phyloP scores from a whole-genome alignment of 768 basidiomycete species.

The Pisolithus orientalis region DNA sequence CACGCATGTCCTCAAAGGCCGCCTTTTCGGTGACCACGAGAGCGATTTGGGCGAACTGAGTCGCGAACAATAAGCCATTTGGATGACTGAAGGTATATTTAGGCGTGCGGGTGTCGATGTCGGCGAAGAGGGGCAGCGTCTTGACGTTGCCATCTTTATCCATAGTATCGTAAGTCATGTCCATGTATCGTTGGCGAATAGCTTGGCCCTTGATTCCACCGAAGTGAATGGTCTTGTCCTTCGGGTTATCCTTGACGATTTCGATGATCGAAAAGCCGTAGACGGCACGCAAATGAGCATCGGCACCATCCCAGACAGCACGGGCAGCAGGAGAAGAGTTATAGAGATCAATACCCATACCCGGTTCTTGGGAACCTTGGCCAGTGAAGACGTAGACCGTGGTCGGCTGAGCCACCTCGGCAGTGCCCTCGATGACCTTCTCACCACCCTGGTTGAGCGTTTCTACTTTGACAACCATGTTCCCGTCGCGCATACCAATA shows the following conservation, averaged over 20 bases:
- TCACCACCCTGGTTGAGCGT: constrained; percentile 81
- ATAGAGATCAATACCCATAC: constrained; percentile 99
- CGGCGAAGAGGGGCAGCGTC: constrained; percentile 92
- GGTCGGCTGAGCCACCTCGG: constrained; percentile 87
- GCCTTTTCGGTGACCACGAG: constrained; percentile 98
- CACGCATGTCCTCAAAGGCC: constrained; percentile 96
- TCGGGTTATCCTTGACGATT: constrained; percentile 98
- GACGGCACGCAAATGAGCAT: constrained; percentile 85
- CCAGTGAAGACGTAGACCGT: constrained; percentile 98
- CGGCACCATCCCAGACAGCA: constrained; percentile 96
- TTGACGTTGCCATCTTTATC: constrained; percentile 95
- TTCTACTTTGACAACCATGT: constrained; percentile 86
- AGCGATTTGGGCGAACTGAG: constrained; percentile 98
- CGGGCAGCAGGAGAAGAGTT: constrained; percentile 87
- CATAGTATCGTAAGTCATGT: constrained; percentile 96
- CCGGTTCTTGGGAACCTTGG: constrained; percentile 95
- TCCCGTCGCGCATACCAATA: constrained; percentile 86
- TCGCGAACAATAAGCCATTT: constrained; percentile 90
- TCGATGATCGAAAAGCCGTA: constrained; percentile 99
- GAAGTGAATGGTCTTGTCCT: constrained; percentile 97
- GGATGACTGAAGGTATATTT: constrained; percentile 99
- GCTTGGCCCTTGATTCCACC: constrained; percentile 99
- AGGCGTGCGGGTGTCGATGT: constrained; percentile 91
- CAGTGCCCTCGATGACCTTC: constrained; percentile 87
- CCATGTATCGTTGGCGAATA: constrained; percentile 99